phyloP scores from a whole-genome alignment of 2,329 filamentous ascomycete species.

The Balansia obtecta region DNA sequence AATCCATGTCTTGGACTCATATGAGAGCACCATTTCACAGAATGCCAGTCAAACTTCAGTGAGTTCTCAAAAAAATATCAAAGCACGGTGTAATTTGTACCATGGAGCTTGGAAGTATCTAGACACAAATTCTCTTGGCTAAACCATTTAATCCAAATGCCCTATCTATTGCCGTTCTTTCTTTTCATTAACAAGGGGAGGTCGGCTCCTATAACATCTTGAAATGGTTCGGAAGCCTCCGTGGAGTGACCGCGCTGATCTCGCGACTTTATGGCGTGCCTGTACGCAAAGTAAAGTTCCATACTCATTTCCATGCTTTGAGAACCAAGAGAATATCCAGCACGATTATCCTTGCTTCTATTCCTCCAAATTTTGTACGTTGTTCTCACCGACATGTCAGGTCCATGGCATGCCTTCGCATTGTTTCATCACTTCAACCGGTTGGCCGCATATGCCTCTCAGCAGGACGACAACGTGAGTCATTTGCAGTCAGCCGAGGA shows the following conservation, averaged over 20 bases:
- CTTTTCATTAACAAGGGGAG: too few species aligned
- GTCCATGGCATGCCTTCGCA: conserved; percentile 1
- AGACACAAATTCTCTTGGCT: not conserved
- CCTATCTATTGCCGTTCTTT: not conserved
- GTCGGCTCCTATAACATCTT: not conserved
- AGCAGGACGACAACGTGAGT: conserved; percentile 2
- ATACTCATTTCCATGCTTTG: not conserved
- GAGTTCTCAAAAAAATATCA: too few species aligned
- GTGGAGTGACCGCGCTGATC: not conserved
- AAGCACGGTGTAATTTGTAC: too few species aligned
- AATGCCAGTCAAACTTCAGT: too few species aligned
- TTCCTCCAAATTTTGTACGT: conserved; percentile 5
- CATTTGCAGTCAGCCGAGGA: conserved; percentile 3
- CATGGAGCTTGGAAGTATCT: too few species aligned
- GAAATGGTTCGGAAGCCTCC: conserved; percentile 1
- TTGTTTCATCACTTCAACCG: conserved; percentile 4
- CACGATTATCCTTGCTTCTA: conserved; percentile 2
- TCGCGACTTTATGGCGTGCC: not conserved
- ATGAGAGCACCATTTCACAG: too few species aligned
- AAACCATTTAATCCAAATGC: not conserved
- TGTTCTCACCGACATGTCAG: conserved; percentile 3
- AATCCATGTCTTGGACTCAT: too few species aligned
- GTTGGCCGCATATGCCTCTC: not conserved
- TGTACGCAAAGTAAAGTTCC: not conserved
- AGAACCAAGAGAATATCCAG: not conserved